Percentiles rank a stretch among this genome's conserved stretches.
phyloP scores from a whole-genome alignment of 345 rosid genomes.

The Hibiscus syriacus region DNA sequence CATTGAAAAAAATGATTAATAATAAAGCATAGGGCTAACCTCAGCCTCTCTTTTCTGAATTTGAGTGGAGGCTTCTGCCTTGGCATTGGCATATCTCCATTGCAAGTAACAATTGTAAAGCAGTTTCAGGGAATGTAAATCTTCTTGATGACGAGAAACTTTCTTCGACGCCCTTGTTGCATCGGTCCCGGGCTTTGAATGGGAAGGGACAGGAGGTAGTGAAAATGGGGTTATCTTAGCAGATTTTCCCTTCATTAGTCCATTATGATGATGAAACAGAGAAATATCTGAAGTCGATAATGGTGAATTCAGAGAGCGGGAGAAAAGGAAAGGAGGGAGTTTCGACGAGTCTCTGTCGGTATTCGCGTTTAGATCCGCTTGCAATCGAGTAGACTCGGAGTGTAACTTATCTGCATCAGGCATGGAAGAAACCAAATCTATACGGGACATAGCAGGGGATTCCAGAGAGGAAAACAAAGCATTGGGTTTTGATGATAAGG shows the following conservation, averaged over 20 bases:
- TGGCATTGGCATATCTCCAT: constrained; percentile 86
- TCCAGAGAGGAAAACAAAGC: constrained; percentile 15
- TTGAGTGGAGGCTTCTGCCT: constrained; percentile 42
- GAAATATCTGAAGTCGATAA: neutral
- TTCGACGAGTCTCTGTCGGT: neutral
- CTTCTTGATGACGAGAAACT: constrained; percentile 46
- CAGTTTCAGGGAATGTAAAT: constrained; percentile 49
- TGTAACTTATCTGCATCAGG: constrained; percentile 23
- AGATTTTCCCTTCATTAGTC: neutral
- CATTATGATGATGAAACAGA: neutral
- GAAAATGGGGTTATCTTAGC: neutral
- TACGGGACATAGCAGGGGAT: neutral
- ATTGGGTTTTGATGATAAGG: constrained; percentile 16
- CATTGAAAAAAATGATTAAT: neutral
- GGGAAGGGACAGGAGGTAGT: constrained; percentile 34
- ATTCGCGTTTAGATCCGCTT: neutral
- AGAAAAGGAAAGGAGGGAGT: neutral
- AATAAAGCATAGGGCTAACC: constrained; percentile 31
- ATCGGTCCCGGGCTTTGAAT: constrained; percentile 29
- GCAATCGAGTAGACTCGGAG: too few species aligned
- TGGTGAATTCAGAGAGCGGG: constrained; percentile 2
- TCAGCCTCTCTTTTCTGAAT: constrained; percentile 61
- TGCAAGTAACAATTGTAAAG: constrained; percentile 66
- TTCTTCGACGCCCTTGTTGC: constrained; percentile 40
- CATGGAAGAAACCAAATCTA: constrained; percentile 31